These are phyloP conservation scores for Corinectria fuckeliana DNA, from an alignment of 2,329 filamentous ascomycete species.

Conservation along the genomic window DNA sequence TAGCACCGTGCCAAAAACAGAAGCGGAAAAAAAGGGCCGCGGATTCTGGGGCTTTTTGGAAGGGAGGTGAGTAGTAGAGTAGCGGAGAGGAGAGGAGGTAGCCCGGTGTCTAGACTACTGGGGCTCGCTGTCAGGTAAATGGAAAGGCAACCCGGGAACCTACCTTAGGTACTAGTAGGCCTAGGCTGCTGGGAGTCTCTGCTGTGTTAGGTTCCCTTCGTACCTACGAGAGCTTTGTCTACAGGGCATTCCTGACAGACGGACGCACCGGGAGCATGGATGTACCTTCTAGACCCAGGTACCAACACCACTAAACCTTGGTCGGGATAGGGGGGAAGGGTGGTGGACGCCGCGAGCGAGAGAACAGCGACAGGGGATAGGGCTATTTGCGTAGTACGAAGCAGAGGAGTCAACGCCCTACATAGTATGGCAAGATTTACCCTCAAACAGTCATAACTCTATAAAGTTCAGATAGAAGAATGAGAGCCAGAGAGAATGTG, in stretches of 20 bases:
- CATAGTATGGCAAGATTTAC: background rate
- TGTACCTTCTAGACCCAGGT: background rate
- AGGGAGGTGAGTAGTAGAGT: too few species aligned
- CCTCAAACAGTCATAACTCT: background rate
- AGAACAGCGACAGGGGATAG: background rate
- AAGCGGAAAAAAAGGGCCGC: conserved; percentile 11
- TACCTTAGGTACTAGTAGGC: too few species aligned
- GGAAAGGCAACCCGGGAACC: too few species aligned
- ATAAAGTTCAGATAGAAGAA: background rate
- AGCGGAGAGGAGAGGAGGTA: too few species aligned
- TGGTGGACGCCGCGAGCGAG: background rate
- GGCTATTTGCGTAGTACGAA: background rate
- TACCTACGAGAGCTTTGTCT: too few species aligned
- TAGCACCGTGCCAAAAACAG: conserved; percentile 29
- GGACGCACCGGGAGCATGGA: background rate
- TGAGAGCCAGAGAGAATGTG: background rate
- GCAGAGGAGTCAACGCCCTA: background rate
- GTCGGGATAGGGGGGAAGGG: background rate
- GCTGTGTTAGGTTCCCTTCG: background rate
- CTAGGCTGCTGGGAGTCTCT: background rate
- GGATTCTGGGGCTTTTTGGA: conserved; percentile 1
- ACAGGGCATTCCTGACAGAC: too few species aligned
- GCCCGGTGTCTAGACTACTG: too few species aligned
- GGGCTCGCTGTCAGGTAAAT: too few species aligned
- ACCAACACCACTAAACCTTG: background rate